Evolutionary conservation across 108 stramenopile genomes (phyloP), one percentile per base, ranked within the genome.

Genomic region (Epipyxis sp.): DNA sequence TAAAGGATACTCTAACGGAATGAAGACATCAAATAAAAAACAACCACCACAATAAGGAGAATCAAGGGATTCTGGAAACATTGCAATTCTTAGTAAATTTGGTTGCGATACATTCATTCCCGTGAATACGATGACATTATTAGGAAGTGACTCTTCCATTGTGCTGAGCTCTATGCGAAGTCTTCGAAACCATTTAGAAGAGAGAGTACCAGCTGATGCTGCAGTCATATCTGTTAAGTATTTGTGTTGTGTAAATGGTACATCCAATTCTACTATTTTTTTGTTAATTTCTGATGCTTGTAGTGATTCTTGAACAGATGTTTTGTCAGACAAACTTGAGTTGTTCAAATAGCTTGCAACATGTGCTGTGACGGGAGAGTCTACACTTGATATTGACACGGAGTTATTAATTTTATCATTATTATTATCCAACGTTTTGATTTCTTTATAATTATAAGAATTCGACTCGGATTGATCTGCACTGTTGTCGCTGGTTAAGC

Each of bases 21-120:
- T 50, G 44, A 27, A 78, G 16, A 84, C 46, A 43, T 84, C 78
- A 41, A 84, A 84, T 1, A 76, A 35, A 54, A 84, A 80, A 76
- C 54, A 27, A 0, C 83, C 83, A 37, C 59, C 3, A 35, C 41
- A 69, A 79, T 84, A 84, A 34, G 83, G 83, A 25, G 62, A 80
- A 44, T 69, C 71, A 37, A 3, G 61, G 20, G 54, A 20, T 25
- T 57, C 54, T 16, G 16, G 20, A 25, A 57, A n/a, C n/a, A n/a
- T n/a, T n/a, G n/a, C n/a, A n/a, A n/a, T n/a, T n/a, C n/a, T n/a
- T n/a, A n/a, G n/a, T n/a, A n/a, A n/a, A n/a, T n/a, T n/a, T n/a
- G n/a, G n/a, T n/a, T n/a, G n/a, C n/a, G n/a, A n/a, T n/a, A n/a
- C n/a, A n/a, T n/a, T n/a, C n/a, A n/a, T n/a, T n/a, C n/a, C 54